Evolutionary conservation across 2,329 filamentous ascomycete species (phyloP).

Genomic region (Arthrobotrys iridis): DNA sequence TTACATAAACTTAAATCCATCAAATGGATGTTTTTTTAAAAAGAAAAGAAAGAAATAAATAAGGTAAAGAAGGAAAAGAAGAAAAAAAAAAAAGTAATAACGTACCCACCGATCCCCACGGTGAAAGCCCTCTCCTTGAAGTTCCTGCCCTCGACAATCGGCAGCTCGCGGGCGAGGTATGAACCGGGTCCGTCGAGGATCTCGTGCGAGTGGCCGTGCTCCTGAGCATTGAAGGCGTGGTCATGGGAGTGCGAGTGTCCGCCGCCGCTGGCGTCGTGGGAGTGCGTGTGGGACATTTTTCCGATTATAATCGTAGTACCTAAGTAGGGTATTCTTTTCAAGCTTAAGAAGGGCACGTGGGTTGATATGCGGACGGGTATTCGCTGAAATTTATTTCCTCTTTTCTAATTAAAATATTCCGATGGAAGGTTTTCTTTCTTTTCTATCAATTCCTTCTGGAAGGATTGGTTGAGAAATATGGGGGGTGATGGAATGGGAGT

Average conservation of each 20-base stretch:
- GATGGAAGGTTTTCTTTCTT: neutral
- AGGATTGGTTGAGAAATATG: too few species aligned
- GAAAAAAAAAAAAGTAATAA: neutral
- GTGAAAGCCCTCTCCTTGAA: constrained; percentile 93
- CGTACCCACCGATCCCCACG: constrained; percentile 93
- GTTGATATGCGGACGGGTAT: neutral
- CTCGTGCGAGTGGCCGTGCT: constrained; percentile 93
- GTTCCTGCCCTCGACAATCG: constrained; percentile 84
- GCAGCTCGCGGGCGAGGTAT: constrained; percentile 89
- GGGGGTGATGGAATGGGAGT: too few species aligned
- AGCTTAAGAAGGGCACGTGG: neutral
- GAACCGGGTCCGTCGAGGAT: constrained; percentile 93
- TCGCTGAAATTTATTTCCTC: too few species aligned
- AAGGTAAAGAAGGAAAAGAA: neutral
- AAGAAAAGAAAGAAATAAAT: neutral
- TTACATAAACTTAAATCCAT: neutral
- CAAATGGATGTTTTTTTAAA: too few species aligned
- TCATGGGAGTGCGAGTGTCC: constrained; percentile 68
- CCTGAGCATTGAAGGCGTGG: constrained; percentile 69
- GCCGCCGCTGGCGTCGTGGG: constrained; percentile 72
- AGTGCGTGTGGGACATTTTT: constrained; percentile 64
- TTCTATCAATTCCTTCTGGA: too few species aligned
- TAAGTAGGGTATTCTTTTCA: neutral
- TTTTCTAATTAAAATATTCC: too few species aligned
- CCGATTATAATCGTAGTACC: too few species aligned